Conservation (phyloP, 495 filamentous ascomycete species). For the Penicillium macrosclerotiorum region DNA sequence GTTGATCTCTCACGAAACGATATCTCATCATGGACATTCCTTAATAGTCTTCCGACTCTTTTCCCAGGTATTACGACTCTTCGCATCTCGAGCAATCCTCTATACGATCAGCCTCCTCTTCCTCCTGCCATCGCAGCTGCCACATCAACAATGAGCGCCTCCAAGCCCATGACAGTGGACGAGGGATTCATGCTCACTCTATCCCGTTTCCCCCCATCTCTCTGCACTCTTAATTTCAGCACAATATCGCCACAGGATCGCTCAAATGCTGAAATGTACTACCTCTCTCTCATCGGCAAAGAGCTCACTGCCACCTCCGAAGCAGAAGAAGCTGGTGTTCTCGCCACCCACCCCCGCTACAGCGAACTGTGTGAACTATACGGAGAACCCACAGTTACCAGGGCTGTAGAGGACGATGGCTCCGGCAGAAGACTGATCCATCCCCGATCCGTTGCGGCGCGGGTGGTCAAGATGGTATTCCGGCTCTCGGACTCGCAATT, state of each 20-base stretch:
- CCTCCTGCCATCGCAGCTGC: constrained; percentile 30
- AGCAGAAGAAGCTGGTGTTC: constrained; percentile 49
- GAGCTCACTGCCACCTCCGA: constrained; percentile 63
- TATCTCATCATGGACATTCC: constrained; percentile 65
- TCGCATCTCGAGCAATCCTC: constrained; percentile 79
- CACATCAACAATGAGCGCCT: constrained; percentile 11
- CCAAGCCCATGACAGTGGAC: constrained; percentile 55
- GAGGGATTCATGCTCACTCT: constrained; percentile 85
- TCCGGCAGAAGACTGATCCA: constrained; percentile 35
- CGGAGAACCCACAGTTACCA: constrained; percentile 59
- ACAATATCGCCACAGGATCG: constrained; percentile 69
- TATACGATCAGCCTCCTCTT: constrained; percentile 61
- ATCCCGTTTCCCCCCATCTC: constrained; percentile 61
- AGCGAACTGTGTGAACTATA: constrained; percentile 69
- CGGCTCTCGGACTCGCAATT: constrained; percentile 20
- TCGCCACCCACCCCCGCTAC: constrained; percentile 66
- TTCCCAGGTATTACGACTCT: constrained; percentile 69
- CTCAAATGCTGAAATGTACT: constrained; percentile 86
- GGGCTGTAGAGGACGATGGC: constrained; percentile 18
- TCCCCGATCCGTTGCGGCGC: constrained; percentile 71
- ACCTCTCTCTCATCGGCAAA: constrained; percentile 74
- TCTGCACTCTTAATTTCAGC: constrained; percentile 76
- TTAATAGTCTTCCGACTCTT: constrained; percentile 59
- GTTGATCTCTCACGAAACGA: constrained; percentile 80
- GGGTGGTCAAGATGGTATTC: constrained; percentile 67